phyloP scores from a whole-genome alignment of 306 rosid species.

The Betula pendula region DNA sequence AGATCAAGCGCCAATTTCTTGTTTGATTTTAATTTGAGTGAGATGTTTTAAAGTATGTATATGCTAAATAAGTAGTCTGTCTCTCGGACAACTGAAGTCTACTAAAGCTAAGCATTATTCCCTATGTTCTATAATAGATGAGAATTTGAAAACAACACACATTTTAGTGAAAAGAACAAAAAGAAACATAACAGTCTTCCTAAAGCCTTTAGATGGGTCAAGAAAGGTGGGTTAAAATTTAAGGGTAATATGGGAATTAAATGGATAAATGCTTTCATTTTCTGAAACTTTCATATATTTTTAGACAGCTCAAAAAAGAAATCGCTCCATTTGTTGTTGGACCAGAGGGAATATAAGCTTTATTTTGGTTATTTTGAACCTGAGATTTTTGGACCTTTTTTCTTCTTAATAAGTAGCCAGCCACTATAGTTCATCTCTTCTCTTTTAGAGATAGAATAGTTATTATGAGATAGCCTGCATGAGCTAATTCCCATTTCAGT shows the following conservation, averaged over 20 bases:
- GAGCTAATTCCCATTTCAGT: neutral
- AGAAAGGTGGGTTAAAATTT: no score
- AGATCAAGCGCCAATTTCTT: neutral
- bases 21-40: neutral
- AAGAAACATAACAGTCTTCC: neutral
- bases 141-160: neutral
- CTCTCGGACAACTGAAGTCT: neutral
- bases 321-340: neutral
- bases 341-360: neutral
- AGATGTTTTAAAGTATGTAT: neutral
- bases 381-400: conserved; percentile 1
- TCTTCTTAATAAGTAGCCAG: neutral
- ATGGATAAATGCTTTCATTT: no score
- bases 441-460: conserved; percentile 2
- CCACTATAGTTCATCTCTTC: neutral
- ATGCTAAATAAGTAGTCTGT: neutral
- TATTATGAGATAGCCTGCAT: neutral
- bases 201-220: neutral
- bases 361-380: conserved; percentile 16
- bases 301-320: neutral
- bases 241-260: no score
- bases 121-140: neutral
- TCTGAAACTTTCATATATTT: no score
- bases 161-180: neutral
- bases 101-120: neutral